phyloP scores from a whole-genome alignment of 2,329 filamentous ascomycete species.

The Madurella mycetomatis region DNA sequence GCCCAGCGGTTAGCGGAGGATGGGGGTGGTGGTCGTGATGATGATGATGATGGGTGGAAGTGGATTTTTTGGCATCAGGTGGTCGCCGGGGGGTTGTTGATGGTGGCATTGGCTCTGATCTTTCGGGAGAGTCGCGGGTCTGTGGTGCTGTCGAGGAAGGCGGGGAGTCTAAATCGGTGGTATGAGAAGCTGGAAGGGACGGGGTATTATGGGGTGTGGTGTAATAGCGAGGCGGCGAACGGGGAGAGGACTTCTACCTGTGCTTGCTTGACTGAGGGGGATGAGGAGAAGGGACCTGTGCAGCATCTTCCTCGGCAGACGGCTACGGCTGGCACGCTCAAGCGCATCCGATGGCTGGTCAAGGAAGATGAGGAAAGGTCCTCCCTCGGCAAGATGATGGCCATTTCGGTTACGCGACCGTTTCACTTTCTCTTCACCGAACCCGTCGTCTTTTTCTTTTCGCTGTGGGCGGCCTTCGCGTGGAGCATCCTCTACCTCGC shows the following conservation, averaged over 20 bases:
- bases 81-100: constrained; percentile 61
- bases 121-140: constrained; percentile 81
- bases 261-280: not conserved
- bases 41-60: constrained; percentile 51
- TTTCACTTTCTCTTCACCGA: constrained; percentile 75
- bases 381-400: constrained; percentile 64
- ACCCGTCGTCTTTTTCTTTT: constrained; percentile 80
- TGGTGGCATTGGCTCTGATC: constrained; percentile 60
- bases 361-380: constrained; percentile 71
- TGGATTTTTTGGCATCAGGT: constrained; percentile 89
- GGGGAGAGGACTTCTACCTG: too few relatives aligned
- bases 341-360: constrained; percentile 74
- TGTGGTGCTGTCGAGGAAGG: constrained; percentile 74
- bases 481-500: constrained; percentile 88
- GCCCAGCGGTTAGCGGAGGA: constrained; percentile 50
- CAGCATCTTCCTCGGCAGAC: not conserved
- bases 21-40: not conserved
- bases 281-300: constrained; percentile 21
- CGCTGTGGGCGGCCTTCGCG: constrained; percentile 81
- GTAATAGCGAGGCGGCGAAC: constrained; percentile 21
- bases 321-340: constrained; percentile 21
- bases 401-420: constrained; percentile 68
- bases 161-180: constrained; percentile 68
- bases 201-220: constrained; percentile 51
- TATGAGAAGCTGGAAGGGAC: constrained; percentile 67